Percentiles rank a stretch among this genome's conserved stretches.
These are phyloP conservation scores for Aspergillus latus DNA, from an alignment of 2,329 filamentous ascomycete genomes.

Conservation along the genomic window DNA sequence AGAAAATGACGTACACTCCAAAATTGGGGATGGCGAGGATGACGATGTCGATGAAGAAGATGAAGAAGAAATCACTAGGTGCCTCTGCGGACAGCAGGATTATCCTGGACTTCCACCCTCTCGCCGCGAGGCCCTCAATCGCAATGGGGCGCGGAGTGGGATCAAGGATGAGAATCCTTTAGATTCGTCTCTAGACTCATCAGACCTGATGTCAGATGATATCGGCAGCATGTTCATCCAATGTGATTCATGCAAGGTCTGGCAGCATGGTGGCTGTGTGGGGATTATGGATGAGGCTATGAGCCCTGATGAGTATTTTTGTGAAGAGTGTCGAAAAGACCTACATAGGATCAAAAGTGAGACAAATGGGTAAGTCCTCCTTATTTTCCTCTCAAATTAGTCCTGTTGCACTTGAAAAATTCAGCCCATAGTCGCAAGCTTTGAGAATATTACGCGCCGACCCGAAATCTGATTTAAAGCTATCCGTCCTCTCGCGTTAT, in stretches of 20 bases:
- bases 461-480: neutral
- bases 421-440: neutral
- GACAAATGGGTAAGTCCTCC: constrained; percentile 73
- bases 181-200: constrained; percentile 61
- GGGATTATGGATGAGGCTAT: constrained; percentile 93
- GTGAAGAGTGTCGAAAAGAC: constrained; percentile 89
- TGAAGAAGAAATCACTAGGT: constrained; percentile 92
- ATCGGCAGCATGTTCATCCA: constrained; percentile 95
- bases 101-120: constrained; percentile 76
- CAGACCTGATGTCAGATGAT: constrained; percentile 69
- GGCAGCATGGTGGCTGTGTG: constrained; percentile 97
- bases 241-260: constrained; percentile 96
- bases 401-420: neutral
- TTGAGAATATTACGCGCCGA: constrained; percentile 2
- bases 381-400: neutral
- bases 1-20: constrained; percentile 55
- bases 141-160: constrained; percentile 53
- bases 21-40: constrained; percentile 45
- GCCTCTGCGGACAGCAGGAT: constrained; percentile 90
- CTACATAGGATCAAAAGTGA: constrained; percentile 81
- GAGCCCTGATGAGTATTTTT: constrained; percentile 96
- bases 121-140: constrained; percentile 57
- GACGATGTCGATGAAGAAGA: constrained; percentile 67
- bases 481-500: neutral
- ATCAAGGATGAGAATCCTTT: constrained; percentile 58